Base-by-base conservation (phyloP, 129 eudicot genomes). In the Escallonia herrerae region DNA sequence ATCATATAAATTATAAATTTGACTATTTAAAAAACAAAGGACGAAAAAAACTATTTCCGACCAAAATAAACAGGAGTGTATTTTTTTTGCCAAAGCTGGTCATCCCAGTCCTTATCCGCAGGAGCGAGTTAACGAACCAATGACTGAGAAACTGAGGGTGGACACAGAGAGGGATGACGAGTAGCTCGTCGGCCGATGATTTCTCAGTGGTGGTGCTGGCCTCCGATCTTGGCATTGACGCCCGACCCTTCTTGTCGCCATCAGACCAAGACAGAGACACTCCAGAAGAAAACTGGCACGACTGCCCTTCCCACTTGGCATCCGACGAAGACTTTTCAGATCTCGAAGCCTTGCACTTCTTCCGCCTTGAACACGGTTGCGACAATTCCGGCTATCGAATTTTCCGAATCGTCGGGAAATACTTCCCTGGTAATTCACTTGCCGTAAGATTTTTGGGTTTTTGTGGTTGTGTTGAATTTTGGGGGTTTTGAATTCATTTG, bases 141-240 rank as follows among this genome's bases (percentile, higher is more conserved):
- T 22, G 33, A 22, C 33, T 22, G 33, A 22, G 33, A 22, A 22
- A 22, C 33, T 22, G 45, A 2, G 7, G 15, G 43, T 22, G 40
- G 43, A 43, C 65, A 9, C 45, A 49, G 60, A 56, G 64, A 73
- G 66, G n/a, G 40, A 58, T 1, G 64, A 5, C n/a, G 22, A 61
- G 56, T 2, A 70, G 62, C 38, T 72, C 86, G 42, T 65, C 71
- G 47, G 11, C 82, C 45, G 82, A 87, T 15, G 90, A 91, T n/a
- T 91, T 87, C 83, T 87, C 95, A 3, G 97, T 91, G 66, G 73
- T 91, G 38, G 96, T 91, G 3, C 54, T 90, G 37, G 91, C 97
- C 37, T 87, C 97, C 5, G 95, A 90, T 74, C 63, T 81, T 56
- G 97, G 93, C 50, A 56, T 90, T 15, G 96, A 91, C 70, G 86